phyloP scores from a whole-genome alignment of 176 grass and related monocot genomes.

The Thinopyrum elongatum region DNA sequence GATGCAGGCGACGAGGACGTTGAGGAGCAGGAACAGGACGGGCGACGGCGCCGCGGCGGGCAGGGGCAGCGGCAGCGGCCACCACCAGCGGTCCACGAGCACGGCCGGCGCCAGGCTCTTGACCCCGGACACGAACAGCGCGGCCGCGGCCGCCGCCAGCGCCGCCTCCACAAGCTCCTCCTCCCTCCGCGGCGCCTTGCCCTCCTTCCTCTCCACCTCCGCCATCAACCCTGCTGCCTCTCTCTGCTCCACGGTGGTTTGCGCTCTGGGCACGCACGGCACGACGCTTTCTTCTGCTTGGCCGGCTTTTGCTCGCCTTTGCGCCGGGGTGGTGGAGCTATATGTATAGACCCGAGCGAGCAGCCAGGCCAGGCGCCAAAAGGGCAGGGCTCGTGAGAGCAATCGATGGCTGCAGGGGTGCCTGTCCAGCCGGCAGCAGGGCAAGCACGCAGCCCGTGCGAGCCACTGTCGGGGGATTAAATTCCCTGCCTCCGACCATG shows the following conservation, averaged over 20 bases:
- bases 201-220: slow-evolving; percentile 56
- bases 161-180: slow-evolving; percentile 79
- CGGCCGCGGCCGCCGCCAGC: slow-evolving; percentile 63
- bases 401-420: slow-evolving; percentile 31
- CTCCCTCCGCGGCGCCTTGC: slow-evolving; percentile 47
- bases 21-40: slow-evolving; percentile 73
- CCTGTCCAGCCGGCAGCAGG: slow-evolving; percentile 43
- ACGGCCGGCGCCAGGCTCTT: slow-evolving; percentile 54
- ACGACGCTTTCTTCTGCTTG: not conserved
- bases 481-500: slow-evolving; percentile 20
- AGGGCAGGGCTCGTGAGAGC: not conserved
- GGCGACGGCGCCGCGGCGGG: slow-evolving; percentile 51
- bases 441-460: slow-evolving; percentile 16
- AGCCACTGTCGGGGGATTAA: slow-evolving; percentile 41
- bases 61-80: slow-evolving; percentile 13
- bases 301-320: not conserved
- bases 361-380: not conserved
- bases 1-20: slow-evolving; percentile 84
- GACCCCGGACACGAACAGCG: slow-evolving; percentile 67
- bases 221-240: not conserved
- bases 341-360: not conserved
- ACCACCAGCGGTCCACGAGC: slow-evolving; percentile 36
- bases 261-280: not conserved
- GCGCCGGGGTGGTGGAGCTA: not conserved
- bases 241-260: slow-evolving; percentile 7